These are phyloP conservation scores for Athelia psychrophila DNA, from an alignment of 1,284 basidiomycete genomes.

Conservation along the genomic window DNA sequence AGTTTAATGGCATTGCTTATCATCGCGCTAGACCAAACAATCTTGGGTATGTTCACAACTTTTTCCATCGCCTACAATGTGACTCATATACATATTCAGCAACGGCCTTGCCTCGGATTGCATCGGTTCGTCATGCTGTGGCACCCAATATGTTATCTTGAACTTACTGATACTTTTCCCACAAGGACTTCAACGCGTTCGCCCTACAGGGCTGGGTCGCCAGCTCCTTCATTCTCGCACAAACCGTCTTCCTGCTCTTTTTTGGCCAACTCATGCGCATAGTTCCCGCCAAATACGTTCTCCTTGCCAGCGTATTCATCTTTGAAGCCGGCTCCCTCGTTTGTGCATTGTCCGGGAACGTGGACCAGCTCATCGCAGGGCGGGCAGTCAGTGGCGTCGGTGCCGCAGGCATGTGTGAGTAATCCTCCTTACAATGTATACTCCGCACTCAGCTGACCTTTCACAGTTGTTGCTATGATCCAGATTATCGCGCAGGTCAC, in stretches of 20 bases:
- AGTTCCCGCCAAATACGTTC: constrained; percentile 39
- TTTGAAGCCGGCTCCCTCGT: constrained; percentile 43
- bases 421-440: not conserved
- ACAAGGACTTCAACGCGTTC: constrained; percentile 39
- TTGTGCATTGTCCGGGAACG: constrained; percentile 39
- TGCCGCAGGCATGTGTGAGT: not conserved
- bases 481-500: constrained; percentile 36
- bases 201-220: constrained; percentile 34
- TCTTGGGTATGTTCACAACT: constrained; percentile 14
- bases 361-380: constrained; percentile 41
- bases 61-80: not conserved
- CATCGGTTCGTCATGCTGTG: constrained; percentile 17
- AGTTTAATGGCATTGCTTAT: constrained; percentile 9
- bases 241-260: constrained; percentile 19
- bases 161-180: no score
- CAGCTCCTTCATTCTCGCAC: constrained; percentile 38
- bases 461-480: constrained; percentile 1
- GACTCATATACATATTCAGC: constrained; percentile 10
- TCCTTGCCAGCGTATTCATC: constrained; percentile 35
- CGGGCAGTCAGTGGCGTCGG: constrained; percentile 39
- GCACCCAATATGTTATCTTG: not conserved
- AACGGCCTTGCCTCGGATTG: constrained; percentile 38
- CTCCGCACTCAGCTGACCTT: constrained; percentile 25
- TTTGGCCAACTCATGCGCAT: constrained; percentile 24
- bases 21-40: constrained; percentile 35